Evolutionary conservation across 306 rosid species (phyloP), one percentile per base, ranked within the genome.

Genomic region (Fragaria iinumae): DNA sequence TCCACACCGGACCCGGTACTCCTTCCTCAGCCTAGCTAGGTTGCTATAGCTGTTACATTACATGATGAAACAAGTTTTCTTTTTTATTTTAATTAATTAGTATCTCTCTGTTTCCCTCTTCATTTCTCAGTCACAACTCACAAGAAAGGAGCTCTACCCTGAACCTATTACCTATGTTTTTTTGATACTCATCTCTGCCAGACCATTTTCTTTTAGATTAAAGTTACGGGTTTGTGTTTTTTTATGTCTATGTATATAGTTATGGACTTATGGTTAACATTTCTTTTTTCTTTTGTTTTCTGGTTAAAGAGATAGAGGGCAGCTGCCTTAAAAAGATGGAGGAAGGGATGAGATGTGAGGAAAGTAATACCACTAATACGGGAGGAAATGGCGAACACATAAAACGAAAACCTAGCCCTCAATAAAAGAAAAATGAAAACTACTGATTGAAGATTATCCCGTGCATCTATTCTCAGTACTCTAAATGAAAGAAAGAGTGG

Each of bases 121-220:
- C 25, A 60, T 60, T 60, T 60, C 38, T 12, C 66, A 8, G 36
- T 59, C 66, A 60, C 53, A 47, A 5, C 47, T 43, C 11, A 43
- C 65, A 27, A 60, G 66, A 60, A 60, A 60, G 66, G 20, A 60
- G 66, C 38, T 60, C 66, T 60, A 60, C 68, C 23, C 43, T 32
- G 43, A 63, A 29, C 69, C 69, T 64, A 64, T 32, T 17, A 16
- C 69, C 44, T 64, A 64, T 16, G 23, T 6, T 32, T 63, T 63
- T 63, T 63, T 32, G 9, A 29, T 62, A 13, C 68, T 34, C 44
- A 63, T 29, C 21, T 14, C 21, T 14, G 11, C 68, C 43, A 32
- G 18, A 16, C 21, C 43, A 63, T 29, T 32, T 32, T 32, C 11
- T 62, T 32, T 32, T 32, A 12, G 0, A 6, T 32, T 11, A 59